Evolutionary conservation across 352 stramenopile genomes (phyloP).

Genomic region (Globisporangium alternatum): DNA sequence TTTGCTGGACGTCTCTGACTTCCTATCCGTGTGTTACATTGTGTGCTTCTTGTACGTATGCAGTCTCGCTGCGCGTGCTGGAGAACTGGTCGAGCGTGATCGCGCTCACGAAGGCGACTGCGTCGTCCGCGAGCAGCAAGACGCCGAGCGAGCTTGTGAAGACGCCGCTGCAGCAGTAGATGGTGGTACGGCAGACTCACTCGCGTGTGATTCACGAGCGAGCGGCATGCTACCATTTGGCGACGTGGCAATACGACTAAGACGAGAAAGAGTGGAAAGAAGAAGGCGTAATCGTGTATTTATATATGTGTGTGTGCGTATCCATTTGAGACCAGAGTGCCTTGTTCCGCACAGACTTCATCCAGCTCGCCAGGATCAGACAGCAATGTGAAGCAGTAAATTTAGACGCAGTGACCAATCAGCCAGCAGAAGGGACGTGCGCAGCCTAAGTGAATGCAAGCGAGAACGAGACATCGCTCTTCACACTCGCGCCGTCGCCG

Average conservation of each 20-base stretch:
- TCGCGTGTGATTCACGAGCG: too few species aligned
- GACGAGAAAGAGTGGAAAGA: background rate
- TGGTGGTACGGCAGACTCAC: background rate
- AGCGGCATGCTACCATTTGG: too few species aligned
- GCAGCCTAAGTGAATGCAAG: background rate
- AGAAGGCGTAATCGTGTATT: background rate
- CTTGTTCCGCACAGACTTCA: slow-evolving; percentile 5
- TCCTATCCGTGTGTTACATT: background rate
- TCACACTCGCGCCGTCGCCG: slow-evolving; percentile 5
- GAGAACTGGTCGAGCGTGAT: slow-evolving; percentile 85
- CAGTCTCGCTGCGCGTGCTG: slow-evolving; percentile 73
- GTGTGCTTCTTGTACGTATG: background rate
- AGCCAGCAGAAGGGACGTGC: background rate
- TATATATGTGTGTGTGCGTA: slow-evolving; percentile 1
- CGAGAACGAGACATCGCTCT: background rate
- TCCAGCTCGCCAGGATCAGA: slow-evolving; percentile 2
- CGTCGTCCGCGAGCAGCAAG: slow-evolving; percentile 25
- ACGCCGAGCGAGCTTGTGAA: slow-evolving; percentile 54
- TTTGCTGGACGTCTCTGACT: slow-evolving; percentile 2
- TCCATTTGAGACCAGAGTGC: slow-evolving; percentile 6
- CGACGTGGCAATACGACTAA: background rate
- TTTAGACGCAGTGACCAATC: slow-evolving; percentile 5
- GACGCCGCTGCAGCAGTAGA: slow-evolving; percentile 34
- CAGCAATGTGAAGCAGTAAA: background rate
- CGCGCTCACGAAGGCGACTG: slow-evolving; percentile 59